These are phyloP conservation scores for Nicotiana knightiana DNA, from an alignment of 257 asterid genomes.

Conservation along the genomic window DNA sequence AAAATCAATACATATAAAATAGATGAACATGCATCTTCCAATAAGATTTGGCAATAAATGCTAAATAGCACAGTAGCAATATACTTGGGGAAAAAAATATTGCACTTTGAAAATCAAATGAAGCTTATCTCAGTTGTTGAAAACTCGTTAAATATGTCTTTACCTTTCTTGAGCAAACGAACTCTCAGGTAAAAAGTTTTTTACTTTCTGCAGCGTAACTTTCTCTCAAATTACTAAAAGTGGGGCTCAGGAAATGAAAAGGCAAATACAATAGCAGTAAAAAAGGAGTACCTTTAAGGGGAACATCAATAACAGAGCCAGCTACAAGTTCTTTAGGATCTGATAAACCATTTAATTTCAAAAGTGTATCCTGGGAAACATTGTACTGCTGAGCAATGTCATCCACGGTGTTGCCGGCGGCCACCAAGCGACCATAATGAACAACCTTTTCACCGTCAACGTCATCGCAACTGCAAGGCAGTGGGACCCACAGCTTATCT, in stretches of 20 bases:
- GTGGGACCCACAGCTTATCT: conserved; percentile 57
- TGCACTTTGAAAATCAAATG: background rate
- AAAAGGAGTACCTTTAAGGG: conserved; percentile 53
- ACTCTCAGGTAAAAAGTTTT: background rate
- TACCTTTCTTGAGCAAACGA: background rate
- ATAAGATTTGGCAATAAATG: background rate
- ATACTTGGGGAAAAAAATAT: background rate
- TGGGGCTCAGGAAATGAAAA: background rate
- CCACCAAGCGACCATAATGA: conserved; percentile 72
- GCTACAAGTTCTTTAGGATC: conserved; percentile 36
- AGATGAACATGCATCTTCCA: background rate
- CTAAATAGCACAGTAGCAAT: background rate
- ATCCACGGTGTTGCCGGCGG: conserved; percentile 36
- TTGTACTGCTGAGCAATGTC: conserved; percentile 56
- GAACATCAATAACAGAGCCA: conserved; percentile 63
- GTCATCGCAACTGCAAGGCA: conserved; percentile 86
- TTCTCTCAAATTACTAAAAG: background rate
- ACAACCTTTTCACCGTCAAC: conserved; percentile 55
- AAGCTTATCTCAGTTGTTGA: background rate
- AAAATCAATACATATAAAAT: background rate
- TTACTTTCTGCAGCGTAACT: background rate
- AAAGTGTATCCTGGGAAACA: conserved; percentile 34
- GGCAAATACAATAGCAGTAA: background rate
- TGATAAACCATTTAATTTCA: conserved; percentile 50
- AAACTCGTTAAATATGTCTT: background rate